Percentiles rank a stretch among this genome's conserved stretches.
These are phyloP conservation scores for Cordyceps javanica DNA, from an alignment of 2,329 filamentous ascomycete genomes.

Conservation along the genomic window DNA sequence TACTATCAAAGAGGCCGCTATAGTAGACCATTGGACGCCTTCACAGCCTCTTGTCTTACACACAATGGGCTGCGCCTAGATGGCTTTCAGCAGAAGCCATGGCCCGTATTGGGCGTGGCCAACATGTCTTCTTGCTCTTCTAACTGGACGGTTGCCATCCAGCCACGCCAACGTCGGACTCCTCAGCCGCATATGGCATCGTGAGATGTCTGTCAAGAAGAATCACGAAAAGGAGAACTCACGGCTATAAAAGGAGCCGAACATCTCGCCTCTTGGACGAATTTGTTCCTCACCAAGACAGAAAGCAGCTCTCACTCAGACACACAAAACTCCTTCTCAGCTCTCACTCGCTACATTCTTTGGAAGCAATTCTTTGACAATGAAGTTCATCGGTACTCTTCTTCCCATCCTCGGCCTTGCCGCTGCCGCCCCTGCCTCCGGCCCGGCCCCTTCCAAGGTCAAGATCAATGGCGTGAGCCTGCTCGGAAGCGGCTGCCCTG, in stretches of 20 bases:
- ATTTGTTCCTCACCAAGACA: background rate
- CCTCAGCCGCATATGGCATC: background rate
- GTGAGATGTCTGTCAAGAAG: background rate
- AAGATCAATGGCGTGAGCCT: slow-evolving; percentile 19
- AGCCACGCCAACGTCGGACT: background rate
- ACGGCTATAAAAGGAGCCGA: background rate
- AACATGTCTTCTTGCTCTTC: background rate
- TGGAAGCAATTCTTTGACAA: background rate
- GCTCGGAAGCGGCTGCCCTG: slow-evolving; percentile 22
- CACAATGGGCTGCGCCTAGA: background rate
- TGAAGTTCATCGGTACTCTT: background rate
- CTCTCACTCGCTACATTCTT: background rate
- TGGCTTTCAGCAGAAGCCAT: slow-evolving; percentile 7
- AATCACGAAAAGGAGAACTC: background rate
- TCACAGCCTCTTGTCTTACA: slow-evolving; percentile 8
- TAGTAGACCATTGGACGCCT: background rate
- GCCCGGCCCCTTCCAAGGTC: slow-evolving; percentile 12
- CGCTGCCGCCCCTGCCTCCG: background rate
- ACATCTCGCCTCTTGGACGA: background rate
- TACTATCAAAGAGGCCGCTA: background rate
- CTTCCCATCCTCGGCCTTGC: slow-evolving; percentile 10
- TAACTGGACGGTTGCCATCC: background rate
- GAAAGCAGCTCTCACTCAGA: background rate
- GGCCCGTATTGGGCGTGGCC: background rate
- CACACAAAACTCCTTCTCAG: background rate